Base-by-base conservation (phyloP, 768 basidiomycete genomes). In the Vishniacozyma victoriae region DNA sequence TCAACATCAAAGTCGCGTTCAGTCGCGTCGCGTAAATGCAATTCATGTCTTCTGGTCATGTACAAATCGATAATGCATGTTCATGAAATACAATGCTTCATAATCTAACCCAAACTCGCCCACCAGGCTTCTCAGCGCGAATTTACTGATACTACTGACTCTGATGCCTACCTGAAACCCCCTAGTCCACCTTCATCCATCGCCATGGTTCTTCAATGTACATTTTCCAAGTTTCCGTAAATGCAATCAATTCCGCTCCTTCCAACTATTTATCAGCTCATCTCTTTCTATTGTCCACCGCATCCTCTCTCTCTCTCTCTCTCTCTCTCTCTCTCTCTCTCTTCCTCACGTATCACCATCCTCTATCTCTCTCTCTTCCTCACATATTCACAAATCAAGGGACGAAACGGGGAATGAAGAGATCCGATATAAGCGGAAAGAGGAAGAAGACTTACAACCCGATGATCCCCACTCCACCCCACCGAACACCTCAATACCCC, bases 391-490 rank as follows among this genome's bases (percentile, higher is more conserved):
- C 18, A 18, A 31, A 24, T n/a, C n/a, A n/a, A n/a, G n/a, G n/a
- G n/a, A n/a, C n/a, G n/a, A n/a, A n/a, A n/a, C n/a, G n/a, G n/a
- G n/a, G n/a, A n/a, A n/a, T n/a, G n/a, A n/a, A n/a, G n/a, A n/a
- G n/a, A n/a, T n/a, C n/a, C n/a, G n/a, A n/a, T n/a, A n/a, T n/a
- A n/a, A n/a, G n/a, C n/a, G n/a, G n/a, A n/a, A n/a, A n/a, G n/a
- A n/a, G n/a, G n/a, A n/a, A n/a, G n/a, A n/a, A 9, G 1, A 60
- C 64, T 55, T 41, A 62, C 60, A 41, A 68, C 54, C 14, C 66
- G 44, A 59, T 68, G 66, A 56, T 68, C 66, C 16, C 60, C 66
- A 47, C 60, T 62, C 66, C 66, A 68, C 4, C 62, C 62, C 1
- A 68, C 66, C 16, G 57, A 51, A 41, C 42, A 52, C 24, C 53